Evolutionary conservation across 768 basidiomycete species (phyloP).

Genomic region (Tulasnella sp.): DNA sequence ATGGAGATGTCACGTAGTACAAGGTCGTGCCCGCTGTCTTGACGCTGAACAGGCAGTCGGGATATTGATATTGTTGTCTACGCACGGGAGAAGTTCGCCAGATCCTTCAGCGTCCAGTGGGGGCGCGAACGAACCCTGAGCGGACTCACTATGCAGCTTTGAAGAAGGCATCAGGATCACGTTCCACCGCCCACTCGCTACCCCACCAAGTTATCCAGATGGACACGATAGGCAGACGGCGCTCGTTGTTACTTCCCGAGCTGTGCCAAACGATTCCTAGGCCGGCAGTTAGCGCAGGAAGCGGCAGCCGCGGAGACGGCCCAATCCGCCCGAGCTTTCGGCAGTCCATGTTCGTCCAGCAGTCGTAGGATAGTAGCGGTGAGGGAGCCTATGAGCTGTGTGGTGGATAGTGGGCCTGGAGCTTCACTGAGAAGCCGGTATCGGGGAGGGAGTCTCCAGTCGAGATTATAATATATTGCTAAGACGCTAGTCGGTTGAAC

Average conservation of each 20-base stretch:
- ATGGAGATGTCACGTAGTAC: neutral
- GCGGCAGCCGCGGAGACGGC: slow-evolving; percentile 11
- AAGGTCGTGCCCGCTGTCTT: slow-evolving; percentile 2
- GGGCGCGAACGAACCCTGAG: neutral
- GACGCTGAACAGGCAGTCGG: slow-evolving; percentile 4
- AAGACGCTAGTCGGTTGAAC: too few species aligned
- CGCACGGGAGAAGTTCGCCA: neutral
- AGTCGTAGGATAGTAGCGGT: slow-evolving; percentile 16
- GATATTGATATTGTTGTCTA: neutral
- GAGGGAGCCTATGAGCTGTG: neutral
- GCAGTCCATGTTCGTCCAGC: neutral
- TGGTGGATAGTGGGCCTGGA: neutral
- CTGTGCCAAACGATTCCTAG: neutral
- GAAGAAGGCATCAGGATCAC: slow-evolving; percentile 15
- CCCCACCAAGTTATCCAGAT: slow-evolving; percentile 16
- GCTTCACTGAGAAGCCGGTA: too few species aligned
- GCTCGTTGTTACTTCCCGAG: neutral
- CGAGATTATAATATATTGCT: too few species aligned
- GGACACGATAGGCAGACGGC: slow-evolving; percentile 1
- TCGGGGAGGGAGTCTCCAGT: too few species aligned
- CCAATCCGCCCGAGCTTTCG: neutral
- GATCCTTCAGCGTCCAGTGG: neutral
- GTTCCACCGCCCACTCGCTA: neutral
- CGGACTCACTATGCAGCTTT: neutral
- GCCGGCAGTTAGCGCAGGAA: neutral